Evolutionary conservation across 306 rosid species (phyloP), one percentile per base, ranked within the genome.

Genomic region (Lathyrus aphaca): DNA sequence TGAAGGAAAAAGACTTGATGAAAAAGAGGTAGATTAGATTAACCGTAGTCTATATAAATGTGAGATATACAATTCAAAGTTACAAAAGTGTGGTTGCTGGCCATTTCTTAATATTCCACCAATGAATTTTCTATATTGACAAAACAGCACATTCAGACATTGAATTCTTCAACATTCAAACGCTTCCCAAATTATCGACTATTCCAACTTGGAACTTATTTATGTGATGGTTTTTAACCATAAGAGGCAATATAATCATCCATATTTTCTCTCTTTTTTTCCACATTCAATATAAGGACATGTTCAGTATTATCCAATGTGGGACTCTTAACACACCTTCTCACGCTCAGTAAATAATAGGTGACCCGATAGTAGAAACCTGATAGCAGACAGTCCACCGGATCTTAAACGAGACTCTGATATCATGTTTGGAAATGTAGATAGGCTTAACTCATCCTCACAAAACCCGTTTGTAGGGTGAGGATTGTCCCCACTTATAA

Each of bases 21-120:
- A 63, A 63, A 63, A 63, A 10, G 53, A 42, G 19, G 38, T 0
- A 7, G 53, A 64, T 42, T 61, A 13, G 68, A 64, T 42, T 18
- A 7, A 64, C n/a, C 45, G 5, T 16, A 56, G 44, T 21, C 64
- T 25, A 32, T 6, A 42, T 42, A 13, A 21, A 56, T 25, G 6
- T 25, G 39, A 19, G 58, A 19, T 21, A 55, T 54, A 54, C 11
- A 27, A 25, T 6, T 12, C 38, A 55, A 56, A 27, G 38, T 19
- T 40, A 40, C 12, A 40, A 40, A 13, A 10, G 8, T 40, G 11
- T 63, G 8, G n/a, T 55, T 25, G 11, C 16, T 63, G 68, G 68
- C 38, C 35, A 62, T 11, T 25, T 50, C 5, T 16, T 53, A 56
- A 6, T 50, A 12, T 60, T 3, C 46, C 66, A 60, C 30, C 17